Base-by-base conservation (phyloP, 805 yeast genomes). In the Lipomyces oligophaga region DNA sequence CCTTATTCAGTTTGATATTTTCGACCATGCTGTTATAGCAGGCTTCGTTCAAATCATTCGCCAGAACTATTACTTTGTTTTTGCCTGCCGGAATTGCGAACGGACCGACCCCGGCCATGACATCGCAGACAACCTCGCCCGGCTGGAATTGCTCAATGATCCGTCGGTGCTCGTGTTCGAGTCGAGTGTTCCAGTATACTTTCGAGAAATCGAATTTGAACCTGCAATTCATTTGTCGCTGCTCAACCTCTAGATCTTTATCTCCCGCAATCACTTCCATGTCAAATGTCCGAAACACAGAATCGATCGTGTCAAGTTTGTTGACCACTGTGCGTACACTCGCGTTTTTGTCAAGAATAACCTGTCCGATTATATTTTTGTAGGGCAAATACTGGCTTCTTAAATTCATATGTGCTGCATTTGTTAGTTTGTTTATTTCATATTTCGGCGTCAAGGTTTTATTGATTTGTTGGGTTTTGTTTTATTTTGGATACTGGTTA, bases 71-170 rank as follows among this genome's bases (percentile, higher is more conserved):
- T 8, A 81, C 83, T 13, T 76, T 76, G 52, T 83, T 85, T 64
- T 83, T 87, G 11, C 89, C 97, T 0, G 97, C 95, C 0, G 99
- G 99, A 1, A 93, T 79, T 1, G 95, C 90, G 70, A 94, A 93
- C 3, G 99, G 99, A 0, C 99, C 99, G 1, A 93, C 97, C 38
- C 99, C 99, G 0, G 96, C 97, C 79, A 94, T 85, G 0, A 88
- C 97, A 69, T 93, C 99, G 59, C 87, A 86, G 0, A 94, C 84
- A 5, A 87, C 84, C 49, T 83, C 83, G 7, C 83, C 83, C 3
- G 77, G 71, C 34, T 75, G 58, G 58, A 85, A 83, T 31, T 67
- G 61, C 1, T 67, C 63, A 3, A 93, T 82, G 34, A 93, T 67
- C 49, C 97, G 72, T 38, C 80, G 90, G 65, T 93, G 99, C 60